Evolutionary conservation across 75 land plant genomes (phyloP), one percentile per base, ranked within the genome.

Genomic region (Pseudotsuga menziesii): DNA sequence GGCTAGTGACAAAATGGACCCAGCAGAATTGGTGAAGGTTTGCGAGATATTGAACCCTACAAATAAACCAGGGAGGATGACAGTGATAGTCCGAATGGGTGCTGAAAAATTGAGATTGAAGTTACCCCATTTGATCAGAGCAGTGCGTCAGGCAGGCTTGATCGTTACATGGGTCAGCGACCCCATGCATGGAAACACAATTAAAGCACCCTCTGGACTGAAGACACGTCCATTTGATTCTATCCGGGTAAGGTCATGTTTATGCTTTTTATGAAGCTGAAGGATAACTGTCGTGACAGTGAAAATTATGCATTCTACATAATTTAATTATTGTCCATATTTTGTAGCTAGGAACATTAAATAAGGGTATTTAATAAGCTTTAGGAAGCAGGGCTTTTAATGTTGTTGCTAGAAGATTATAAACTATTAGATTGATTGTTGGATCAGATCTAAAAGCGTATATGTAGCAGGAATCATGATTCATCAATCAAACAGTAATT

Each of bases 121-220:
- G 76, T 84, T 91, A 8, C 95, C 94, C 1, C 86, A 85, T 78
- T 78, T 93, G 56, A 89, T 93, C 79, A 78, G 95, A 61, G 86
- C 91, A 22, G 95, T 93, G 22, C 94, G 95, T 11, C 27, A 76
- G 13, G 86, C 94, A 55, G 95, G 95, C 62, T 76, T 80, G 70
- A 89, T 89, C 61, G 95, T 91, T 16, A 91, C 95, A 20, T 93
- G 95, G 95, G 91, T 93, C 76, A 89, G 91, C 63, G 95, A 93
- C 73, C 95, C 95, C n/a, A 91, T 93, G 93, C 95, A 93, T 56
- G 94, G 94, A 26, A 89, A 89, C 81, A 86, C 95, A 76, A 93
- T 91, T 75, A 91, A 86, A 81, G 90, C 90, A 48, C 91, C 91
- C 5, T 82, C 80, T 66, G 91, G 91, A 16, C 78, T 91, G 61